Evolutionary conservation across 2,329 filamentous ascomycete species (phyloP).

Genomic region (Trichoderma semiorbis): DNA sequence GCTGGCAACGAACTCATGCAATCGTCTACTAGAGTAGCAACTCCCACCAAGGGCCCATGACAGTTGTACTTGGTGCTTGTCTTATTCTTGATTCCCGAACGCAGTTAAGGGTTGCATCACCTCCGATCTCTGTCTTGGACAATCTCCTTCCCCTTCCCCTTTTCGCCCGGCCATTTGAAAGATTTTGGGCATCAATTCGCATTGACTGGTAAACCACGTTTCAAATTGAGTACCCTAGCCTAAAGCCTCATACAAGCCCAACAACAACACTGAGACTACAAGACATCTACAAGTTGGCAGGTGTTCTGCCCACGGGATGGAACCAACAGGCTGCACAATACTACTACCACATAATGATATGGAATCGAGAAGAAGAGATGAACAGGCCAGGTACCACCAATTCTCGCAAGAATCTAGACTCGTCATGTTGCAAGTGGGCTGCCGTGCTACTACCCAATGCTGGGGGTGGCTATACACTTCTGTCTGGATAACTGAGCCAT

Average conservation of each 20-base stretch:
- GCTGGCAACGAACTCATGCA: not conserved
- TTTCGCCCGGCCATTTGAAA: not conserved
- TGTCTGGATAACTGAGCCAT: not conserved
- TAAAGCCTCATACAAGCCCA: not conserved
- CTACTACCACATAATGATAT: not conserved
- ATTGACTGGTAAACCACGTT: not conserved
- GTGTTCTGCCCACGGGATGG: not conserved
- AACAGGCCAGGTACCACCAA: not conserved
- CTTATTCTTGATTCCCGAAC: not conserved
- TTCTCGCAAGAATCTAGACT: not conserved
- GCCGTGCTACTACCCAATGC: not conserved
- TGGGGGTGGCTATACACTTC: not conserved
- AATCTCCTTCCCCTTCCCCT: not conserved
- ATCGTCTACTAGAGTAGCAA: not conserved
- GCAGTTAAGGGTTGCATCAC: not conserved
- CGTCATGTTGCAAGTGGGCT: not conserved
- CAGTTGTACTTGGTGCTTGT: not conserved
- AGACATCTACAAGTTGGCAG: not conserved
- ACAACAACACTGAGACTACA: not conserved
- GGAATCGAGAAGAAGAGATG: not conserved
- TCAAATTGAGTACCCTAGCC: not conserved
- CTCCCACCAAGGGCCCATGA: not conserved
- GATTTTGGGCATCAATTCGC: not conserved
- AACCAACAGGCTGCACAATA: not conserved
- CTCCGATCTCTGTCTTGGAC: not conserved